phyloP scores from a whole-genome alignment of 2,329 filamentous ascomycete species.

The Claviceps maximensis region DNA sequence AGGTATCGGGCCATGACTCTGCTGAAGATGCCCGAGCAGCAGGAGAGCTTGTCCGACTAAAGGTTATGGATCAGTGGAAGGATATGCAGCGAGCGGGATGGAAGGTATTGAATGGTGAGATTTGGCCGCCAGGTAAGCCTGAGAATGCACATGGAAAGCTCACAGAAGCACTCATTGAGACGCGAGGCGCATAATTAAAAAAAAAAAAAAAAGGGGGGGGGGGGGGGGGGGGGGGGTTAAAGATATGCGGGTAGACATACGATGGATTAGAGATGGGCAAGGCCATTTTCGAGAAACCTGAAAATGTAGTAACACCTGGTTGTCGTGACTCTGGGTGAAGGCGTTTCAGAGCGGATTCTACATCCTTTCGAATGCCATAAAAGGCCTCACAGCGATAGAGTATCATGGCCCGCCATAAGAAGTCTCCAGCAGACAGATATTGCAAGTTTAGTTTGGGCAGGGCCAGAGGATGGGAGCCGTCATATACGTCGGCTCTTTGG shows the following conservation, averaged over 20 bases:
- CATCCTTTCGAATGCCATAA: slow-evolving; percentile 83
- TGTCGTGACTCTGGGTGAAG: slow-evolving; percentile 56
- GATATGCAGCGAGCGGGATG: slow-evolving; percentile 54
- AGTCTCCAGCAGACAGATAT: slow-evolving; percentile 89
- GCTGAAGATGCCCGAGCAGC: slow-evolving; percentile 83
- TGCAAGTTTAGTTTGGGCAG: slow-evolving; percentile 92
- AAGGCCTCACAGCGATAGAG: slow-evolving; percentile 85
- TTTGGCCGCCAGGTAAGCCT: slow-evolving; percentile 25
- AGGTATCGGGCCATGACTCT: slow-evolving; percentile 66
- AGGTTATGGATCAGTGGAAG: slow-evolving; percentile 58
- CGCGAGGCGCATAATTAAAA: not conserved
- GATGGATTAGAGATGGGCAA: slow-evolving; percentile 74
- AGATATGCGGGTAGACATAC: slow-evolving; percentile 14
- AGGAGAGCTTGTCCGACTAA: slow-evolving; percentile 67
- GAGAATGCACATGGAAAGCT: slow-evolving; percentile 11
- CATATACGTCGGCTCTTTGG: slow-evolving; percentile 71
- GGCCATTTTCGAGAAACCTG: slow-evolving; percentile 85
- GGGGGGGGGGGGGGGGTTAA: too few relatives aligned
- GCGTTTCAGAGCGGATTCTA: slow-evolving; percentile 69
- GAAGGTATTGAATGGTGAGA: slow-evolving; percentile 38
- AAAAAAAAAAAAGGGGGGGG: not conserved
- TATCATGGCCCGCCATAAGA: slow-evolving; percentile 87
- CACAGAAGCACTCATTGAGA: slow-evolving; percentile 27
- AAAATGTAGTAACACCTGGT: slow-evolving; percentile 57
- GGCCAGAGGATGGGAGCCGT: slow-evolving; percentile 75